Percentiles rank a stretch among this genome's conserved stretches.
Evolutionary conservation across 2,329 filamentous ascomycete genomes (phyloP).

Genomic region (Fusarium tanahbumbuense): DNA sequence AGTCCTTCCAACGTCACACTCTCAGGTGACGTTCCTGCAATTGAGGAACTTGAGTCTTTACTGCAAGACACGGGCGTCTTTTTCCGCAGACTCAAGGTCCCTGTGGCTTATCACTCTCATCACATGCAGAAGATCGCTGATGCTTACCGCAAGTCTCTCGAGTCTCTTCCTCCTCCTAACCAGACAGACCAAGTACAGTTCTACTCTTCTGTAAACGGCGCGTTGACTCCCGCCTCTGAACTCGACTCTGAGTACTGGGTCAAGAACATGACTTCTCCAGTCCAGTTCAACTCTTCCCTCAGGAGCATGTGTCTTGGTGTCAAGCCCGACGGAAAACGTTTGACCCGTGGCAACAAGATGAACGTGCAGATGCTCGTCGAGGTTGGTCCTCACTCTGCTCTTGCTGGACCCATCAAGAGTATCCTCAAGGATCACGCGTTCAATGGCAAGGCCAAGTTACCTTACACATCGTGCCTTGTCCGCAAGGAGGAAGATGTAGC

Average conservation of each 20-base stretch:
- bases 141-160: neutral
- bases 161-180: neutral
- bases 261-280: neutral
- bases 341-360: neutral
- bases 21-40: neutral
- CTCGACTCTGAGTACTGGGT: constrained; percentile 2
- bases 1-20: neutral
- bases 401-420: neutral
- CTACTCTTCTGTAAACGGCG: neutral
- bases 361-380: neutral
- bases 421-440: neutral
- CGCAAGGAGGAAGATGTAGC: neutral
- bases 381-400: constrained; percentile 1
- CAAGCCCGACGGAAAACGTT: neutral
- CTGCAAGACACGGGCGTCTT: neutral
- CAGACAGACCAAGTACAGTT: neutral
- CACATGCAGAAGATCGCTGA: constrained; percentile 1
- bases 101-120: neutral
- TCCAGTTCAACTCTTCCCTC: neutral
- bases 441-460: neutral
- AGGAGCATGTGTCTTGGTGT: neutral
- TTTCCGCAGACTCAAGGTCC: neutral
- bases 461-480: neutral
- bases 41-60: neutral
- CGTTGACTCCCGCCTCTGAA: neutral